Conservation (phyloP, 345 rosid genomes). For the Sapria himalayana region DNA sequence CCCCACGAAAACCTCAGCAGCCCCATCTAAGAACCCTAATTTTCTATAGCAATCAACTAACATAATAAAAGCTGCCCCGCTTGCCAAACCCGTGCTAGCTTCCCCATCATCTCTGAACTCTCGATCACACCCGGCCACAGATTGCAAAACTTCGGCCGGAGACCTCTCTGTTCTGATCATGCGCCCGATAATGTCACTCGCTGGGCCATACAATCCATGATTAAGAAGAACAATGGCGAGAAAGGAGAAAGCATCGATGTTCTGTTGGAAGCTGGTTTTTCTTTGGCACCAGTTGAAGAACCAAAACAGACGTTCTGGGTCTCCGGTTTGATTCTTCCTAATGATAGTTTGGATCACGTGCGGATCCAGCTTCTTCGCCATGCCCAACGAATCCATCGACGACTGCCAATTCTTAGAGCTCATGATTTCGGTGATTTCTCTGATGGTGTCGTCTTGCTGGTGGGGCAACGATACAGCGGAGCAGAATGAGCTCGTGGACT, state of each 20-base stretch:
- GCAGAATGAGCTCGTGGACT: no score
- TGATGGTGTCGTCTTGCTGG: constrained; percentile 8
- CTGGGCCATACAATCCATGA: constrained; percentile 20
- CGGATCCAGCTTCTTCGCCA: constrained; percentile 24
- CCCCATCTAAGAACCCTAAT: constrained; percentile 26
- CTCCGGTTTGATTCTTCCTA: constrained; percentile 18
- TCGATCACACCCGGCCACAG: constrained; percentile 21
- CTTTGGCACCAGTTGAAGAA: constrained; percentile 47
- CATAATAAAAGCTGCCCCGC: constrained; percentile 19
- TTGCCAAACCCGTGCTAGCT: constrained; percentile 1
- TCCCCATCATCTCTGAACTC: no score
- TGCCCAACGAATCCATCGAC: constrained; percentile 19
- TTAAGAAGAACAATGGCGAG: constrained; percentile 32
- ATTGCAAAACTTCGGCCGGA: constrained; percentile 23
- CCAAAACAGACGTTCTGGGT: constrained; percentile 30
- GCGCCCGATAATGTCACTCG: constrained; percentile 16
- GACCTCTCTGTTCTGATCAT: constrained; percentile 27
- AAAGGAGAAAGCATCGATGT: constrained; percentile 29
- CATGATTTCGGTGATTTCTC: constrained; percentile 28
- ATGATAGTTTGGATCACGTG: constrained; percentile 44
- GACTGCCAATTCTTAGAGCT: constrained; percentile 24
- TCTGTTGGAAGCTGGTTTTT: constrained; percentile 16
- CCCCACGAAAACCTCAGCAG: constrained; percentile 22
- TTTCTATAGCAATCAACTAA: constrained; percentile 36
- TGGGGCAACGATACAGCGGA: no score